phyloP scores from a whole-genome alignment of 2,329 filamentous ascomycete genomes.

The Ophiocordyceps camponoti-floridani region DNA sequence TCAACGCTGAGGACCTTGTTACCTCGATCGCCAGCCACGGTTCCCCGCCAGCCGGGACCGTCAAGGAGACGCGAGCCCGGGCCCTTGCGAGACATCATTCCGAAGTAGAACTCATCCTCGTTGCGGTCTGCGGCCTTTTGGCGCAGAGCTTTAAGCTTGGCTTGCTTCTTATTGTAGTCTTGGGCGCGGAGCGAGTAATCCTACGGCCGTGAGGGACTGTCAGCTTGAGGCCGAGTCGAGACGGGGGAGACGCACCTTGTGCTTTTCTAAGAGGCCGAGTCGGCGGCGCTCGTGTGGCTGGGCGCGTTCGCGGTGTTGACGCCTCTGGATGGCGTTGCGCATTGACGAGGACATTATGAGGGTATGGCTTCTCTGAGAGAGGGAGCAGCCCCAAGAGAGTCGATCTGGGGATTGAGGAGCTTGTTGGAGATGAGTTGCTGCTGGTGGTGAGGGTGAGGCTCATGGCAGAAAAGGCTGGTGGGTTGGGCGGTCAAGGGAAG shows the following conservation, averaged over 20 bases:
- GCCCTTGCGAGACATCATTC: conserved; percentile 46
- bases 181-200: conserved; percentile 48
- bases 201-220: conserved; percentile 10
- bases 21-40: conserved; percentile 37
- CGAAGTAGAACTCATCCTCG: conserved; percentile 58
- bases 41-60: conserved; percentile 35
- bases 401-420: neutral
- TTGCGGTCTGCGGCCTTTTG: conserved; percentile 47
- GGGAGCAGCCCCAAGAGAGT: neutral
- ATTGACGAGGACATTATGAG: conserved; percentile 32
- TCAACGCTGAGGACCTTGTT: conserved; percentile 37
- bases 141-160: conserved; percentile 37
- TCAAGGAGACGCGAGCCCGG: conserved; percentile 29
- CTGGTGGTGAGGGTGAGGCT: neutral
- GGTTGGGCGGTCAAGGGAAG: neutral
- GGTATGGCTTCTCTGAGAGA: neutral
- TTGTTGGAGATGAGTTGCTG: neutral
- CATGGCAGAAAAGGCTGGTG: neutral
- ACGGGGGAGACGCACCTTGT: conserved; percentile 42
- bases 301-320: conserved; percentile 76
- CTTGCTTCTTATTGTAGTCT: conserved; percentile 50
- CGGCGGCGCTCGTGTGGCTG: conserved; percentile 70
- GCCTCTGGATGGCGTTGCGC: conserved; percentile 53
- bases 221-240: neutral
- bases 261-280: conserved; percentile 88